Evolutionary conservation across 768 basidiomycete species (phyloP).

Genomic region (Lactifluus subvellereus): DNA sequence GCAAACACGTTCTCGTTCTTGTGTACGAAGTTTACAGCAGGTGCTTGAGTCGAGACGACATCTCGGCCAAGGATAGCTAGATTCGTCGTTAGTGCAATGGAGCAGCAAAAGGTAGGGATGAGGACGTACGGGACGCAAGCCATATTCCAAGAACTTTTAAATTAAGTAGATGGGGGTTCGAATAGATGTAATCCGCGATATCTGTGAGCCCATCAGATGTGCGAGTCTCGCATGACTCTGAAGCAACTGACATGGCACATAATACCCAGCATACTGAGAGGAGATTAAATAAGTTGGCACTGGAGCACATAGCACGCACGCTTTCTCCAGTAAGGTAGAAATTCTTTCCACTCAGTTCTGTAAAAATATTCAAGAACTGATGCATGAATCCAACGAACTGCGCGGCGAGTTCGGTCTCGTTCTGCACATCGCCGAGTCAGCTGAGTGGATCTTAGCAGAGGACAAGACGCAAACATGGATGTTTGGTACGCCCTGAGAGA

Average conservation of each 20-base stretch:
- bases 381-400: conserved; percentile 22
- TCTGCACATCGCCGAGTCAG: not conserved
- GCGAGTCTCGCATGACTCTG: not conserved
- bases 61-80: not conserved
- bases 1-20: conserved; percentile 13
- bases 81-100: not conserved
- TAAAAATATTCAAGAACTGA: conserved; percentile 21
- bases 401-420: conserved; percentile 19
- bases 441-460: not conserved
- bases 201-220: conserved; percentile 6
- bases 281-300: not conserved
- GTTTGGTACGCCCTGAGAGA: conserved; percentile 20
- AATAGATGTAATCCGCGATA: conserved; percentile 21
- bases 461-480: conserved; percentile 8
- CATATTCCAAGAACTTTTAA: conserved; percentile 19
- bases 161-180: conserved; percentile 9
- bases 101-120: not conserved
- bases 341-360: conserved; percentile 22
- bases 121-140: conserved; percentile 18
- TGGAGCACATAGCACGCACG: conserved; percentile 1
- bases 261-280: conserved; percentile 17
- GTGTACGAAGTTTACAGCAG: conserved; percentile 14
- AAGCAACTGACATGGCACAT: conserved; percentile 18
- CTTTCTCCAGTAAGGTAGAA: conserved; percentile 24
- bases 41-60: not conserved